phyloP scores from a whole-genome alignment of 768 basidiomycete genomes.

The Lactifluus hygrophoroides region DNA sequence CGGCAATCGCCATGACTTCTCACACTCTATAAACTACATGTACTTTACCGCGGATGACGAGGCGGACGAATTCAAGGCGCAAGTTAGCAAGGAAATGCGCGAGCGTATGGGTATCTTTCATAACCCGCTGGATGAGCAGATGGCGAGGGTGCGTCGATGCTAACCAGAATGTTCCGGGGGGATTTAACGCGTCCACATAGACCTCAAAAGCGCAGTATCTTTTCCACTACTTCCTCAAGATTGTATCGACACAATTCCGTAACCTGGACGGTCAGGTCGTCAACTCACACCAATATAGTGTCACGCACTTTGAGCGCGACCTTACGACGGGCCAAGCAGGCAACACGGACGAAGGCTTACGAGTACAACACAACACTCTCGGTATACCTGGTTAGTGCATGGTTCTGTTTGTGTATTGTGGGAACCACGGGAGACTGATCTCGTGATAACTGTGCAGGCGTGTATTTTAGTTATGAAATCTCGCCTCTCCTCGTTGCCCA shows the following conservation, averaged over 20 bases:
- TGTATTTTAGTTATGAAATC: constrained; percentile 92
- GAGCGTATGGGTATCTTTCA: constrained; percentile 60
- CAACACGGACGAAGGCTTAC: constrained; percentile 53
- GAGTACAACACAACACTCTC: constrained; percentile 61
- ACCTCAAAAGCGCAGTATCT: constrained; percentile 79
- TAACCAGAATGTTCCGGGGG: not conserved
- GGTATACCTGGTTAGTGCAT: constrained; percentile 55
- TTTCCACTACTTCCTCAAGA: constrained; percentile 99
- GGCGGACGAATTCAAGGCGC: constrained; percentile 60
- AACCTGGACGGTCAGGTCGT: constrained; percentile 71
- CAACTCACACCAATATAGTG: constrained; percentile 91
- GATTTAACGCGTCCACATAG: constrained; percentile 28
- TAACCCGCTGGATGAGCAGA: constrained; percentile 68
- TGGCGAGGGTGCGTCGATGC: constrained; percentile 40
- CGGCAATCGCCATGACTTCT: constrained; percentile 86
- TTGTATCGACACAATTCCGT: constrained; percentile 91
- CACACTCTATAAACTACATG: constrained; percentile 76
- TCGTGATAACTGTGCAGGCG: constrained; percentile 36
- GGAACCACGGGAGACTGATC: not conserved
- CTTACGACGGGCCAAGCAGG: constrained; percentile 53
- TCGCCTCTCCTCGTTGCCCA: constrained; percentile 94
- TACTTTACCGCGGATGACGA: constrained; percentile 80
- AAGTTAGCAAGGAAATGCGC: constrained; percentile 54
- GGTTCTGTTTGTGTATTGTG: not conserved
- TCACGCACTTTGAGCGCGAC: constrained; percentile 94